Evolutionary conservation across 1,284 basidiomycete species (phyloP).

Genomic region (Fomitopsis betulina): DNA sequence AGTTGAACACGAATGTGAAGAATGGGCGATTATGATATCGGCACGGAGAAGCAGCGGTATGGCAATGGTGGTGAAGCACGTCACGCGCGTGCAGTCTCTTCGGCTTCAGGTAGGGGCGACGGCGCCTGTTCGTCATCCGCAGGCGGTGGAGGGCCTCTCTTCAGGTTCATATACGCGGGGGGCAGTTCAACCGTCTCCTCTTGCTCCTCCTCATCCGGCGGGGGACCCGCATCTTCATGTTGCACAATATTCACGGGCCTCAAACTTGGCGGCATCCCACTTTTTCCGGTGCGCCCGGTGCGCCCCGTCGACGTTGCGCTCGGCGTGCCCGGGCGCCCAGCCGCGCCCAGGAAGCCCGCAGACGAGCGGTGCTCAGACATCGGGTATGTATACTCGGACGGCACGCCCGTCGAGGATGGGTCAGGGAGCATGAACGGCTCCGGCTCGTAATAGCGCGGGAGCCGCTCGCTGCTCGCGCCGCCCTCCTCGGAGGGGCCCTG

Average conservation of each 20-base stretch:
- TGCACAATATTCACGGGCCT: conserved; percentile 75
- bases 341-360: conserved; percentile 15
- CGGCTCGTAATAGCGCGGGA: conserved; percentile 65
- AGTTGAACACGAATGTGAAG: neutral
- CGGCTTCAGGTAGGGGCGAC: neutral
- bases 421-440: conserved; percentile 70
- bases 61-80: neutral
- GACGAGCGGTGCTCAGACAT: conserved; percentile 2
- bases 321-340: conserved; percentile 16
- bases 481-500: conserved; percentile 50
- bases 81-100: neutral
- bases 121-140: neutral
- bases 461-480: conserved; percentile 31
- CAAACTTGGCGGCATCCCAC: conserved; percentile 48
- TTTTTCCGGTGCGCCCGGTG: conserved; percentile 25
- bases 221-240: conserved; percentile 73
- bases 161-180: conserved; percentile 61
- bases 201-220: conserved; percentile 33
- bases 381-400: conserved; percentile 28
- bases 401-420: conserved; percentile 35
- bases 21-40: neutral
- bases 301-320: conserved; percentile 16
- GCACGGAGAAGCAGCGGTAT: neutral
- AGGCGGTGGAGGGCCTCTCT: neutral
- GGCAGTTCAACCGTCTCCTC: conserved; percentile 79